Base-by-base conservation (phyloP, 345 rosid genomes). In the Sonneratia caseolaris region DNA sequence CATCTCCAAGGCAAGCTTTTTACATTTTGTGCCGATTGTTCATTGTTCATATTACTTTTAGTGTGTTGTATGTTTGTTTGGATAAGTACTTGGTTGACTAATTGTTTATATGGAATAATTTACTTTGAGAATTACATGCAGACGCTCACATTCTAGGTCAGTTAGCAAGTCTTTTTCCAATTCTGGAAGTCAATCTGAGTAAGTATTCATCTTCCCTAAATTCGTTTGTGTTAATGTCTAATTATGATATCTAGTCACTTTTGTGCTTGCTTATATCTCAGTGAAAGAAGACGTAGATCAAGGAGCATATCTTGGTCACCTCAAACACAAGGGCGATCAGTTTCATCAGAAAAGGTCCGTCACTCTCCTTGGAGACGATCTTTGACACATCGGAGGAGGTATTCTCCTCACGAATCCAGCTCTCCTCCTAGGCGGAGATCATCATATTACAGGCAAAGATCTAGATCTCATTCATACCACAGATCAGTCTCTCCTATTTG, bases 231-330 rank as follows among this genome's bases (percentile, higher is more conserved):
- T 62, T 62, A 38, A 32, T 32, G 19, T 12, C 5, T 62, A 3
- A 62, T 62, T 62, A 35, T 62, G 66, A 62, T 0, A 65, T 65
- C 32, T 42, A 27, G 40, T 48, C 8, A 32, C 11, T 62, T 13
- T 8, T 18, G 10, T 62, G 37, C 37, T 27, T 62, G 15, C 5
- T 18, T 55, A 18, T 24, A 18, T 70, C 47, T 70, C 8, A 38
- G 37, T 48, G 37, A 78, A 85, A 85, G 72, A 48, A 75, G 77
- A 62, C 80, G 51, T 64, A 89, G 81, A 70, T 85, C 89, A 37
- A 89, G 92, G 86, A 92, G 96, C 75, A 43, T 87, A 36, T 91
- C 99, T 3, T 80, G 81, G 79, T 92, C 98, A 80, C 86, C 85
- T 59, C 68, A 68, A 55, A 73, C 48, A 15, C 78, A 76, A n/a